phyloP scores from a whole-genome alignment of 148 eudicot genomes.

The Vaccinium corymbosum region DNA sequence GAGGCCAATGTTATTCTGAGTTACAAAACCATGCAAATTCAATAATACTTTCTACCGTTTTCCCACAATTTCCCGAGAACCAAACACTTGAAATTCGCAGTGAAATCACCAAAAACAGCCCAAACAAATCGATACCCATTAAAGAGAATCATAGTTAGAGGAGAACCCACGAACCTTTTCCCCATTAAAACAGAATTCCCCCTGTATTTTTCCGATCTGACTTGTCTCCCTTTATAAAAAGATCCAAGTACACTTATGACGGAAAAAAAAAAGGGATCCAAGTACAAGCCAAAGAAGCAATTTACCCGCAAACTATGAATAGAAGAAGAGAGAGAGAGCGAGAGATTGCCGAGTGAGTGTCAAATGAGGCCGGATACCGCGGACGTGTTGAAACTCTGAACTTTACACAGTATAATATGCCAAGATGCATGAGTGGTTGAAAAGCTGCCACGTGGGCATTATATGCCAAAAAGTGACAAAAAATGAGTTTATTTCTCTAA shows the following conservation, averaged over 20 bases:
- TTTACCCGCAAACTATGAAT: neutral
- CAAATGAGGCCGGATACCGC: neutral
- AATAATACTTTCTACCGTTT: neutral
- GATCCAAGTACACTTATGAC: neutral
- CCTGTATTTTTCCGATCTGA: neutral
- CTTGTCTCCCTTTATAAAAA: neutral
- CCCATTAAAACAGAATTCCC: constrained; percentile 8
- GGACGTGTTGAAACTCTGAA: constrained; percentile 4
- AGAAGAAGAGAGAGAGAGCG: neutral
- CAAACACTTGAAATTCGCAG: neutral
- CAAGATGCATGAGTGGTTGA: neutral
- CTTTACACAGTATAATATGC: neutral
- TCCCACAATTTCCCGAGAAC: constrained; percentile 14
- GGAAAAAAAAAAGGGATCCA: neutral
- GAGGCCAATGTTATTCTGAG: neutral
- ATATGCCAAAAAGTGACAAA: neutral
- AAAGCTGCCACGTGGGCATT: neutral
- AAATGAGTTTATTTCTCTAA: neutral
- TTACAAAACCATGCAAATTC: neutral
- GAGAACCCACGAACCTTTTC: constrained; percentile 17
- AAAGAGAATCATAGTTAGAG: neutral
- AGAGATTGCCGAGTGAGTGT: neutral
- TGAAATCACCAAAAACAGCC: neutral
- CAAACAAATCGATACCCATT: constrained; percentile 12
- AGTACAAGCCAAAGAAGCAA: constrained; percentile 6